Conservation (phyloP, 441 rosid genomes). For the Jatropha multifida region DNA sequence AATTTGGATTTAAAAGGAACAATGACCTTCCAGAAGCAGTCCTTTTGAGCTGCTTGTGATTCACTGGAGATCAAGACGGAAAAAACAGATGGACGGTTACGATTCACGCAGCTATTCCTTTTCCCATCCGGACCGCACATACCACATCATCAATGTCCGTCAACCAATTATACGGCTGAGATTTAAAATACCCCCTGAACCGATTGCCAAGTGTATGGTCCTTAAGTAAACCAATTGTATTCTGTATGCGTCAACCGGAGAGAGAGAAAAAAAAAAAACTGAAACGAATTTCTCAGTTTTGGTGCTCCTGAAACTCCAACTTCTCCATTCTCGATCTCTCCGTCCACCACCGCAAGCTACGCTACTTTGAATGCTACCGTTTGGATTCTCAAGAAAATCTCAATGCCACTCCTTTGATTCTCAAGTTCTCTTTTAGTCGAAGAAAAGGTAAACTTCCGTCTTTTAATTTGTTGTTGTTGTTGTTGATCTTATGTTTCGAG, state of each 20-base stretch:
- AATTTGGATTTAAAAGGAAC: too few species aligned
- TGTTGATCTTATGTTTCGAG: not conserved
- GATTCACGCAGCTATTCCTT: not conserved
- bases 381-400: not conserved
- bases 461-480: not conserved
- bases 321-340: slow-evolving; percentile 36
- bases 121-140: not conserved
- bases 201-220: slow-evolving; percentile 24
- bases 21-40: not conserved
- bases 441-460: not conserved
- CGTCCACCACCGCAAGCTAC: slow-evolving; percentile 22
- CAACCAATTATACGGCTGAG: slow-evolving; percentile 10
- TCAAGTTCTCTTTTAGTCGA: not conserved
- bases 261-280: not conserved
- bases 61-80: not conserved
- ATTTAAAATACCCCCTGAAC: not conserved
- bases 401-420: slow-evolving; percentile 15
- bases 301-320: slow-evolving; percentile 35
- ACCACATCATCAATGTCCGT: not conserved
- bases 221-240: not conserved
- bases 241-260: not conserved
- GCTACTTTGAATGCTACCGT: slow-evolving; percentile 1
- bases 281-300: not conserved
- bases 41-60: not conserved
- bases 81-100: not conserved